phyloP scores from a whole-genome alignment of 768 basidiomycete species.

The Thelephora ganbajun region DNA sequence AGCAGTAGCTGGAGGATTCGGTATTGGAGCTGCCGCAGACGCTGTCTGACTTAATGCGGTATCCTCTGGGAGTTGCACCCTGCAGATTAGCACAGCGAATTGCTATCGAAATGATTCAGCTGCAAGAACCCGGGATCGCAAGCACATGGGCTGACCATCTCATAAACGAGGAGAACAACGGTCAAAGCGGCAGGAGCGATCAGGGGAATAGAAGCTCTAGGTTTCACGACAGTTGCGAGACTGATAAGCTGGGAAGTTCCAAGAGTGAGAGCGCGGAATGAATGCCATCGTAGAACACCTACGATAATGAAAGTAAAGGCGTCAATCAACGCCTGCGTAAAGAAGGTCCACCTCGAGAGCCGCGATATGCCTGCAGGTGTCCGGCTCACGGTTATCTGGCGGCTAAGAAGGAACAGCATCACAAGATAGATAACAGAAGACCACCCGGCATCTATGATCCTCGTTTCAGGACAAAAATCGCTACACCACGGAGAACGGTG shows the following conservation, averaged over 20 bases:
- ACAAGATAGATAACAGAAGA: slow-evolving; percentile 52
- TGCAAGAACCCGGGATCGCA: not conserved
- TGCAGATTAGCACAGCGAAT: slow-evolving; percentile 68
- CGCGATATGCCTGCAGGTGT: slow-evolving; percentile 70
- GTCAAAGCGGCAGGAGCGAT: slow-evolving; percentile 78
- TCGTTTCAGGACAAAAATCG: not conserved
- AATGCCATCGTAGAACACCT: slow-evolving; percentile 6
- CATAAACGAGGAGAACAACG: slow-evolving; percentile 65
- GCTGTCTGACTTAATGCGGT: slow-evolving; percentile 13
- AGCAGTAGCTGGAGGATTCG: slow-evolving; percentile 7
- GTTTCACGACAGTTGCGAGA: slow-evolving; percentile 75
- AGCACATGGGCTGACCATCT: slow-evolving; percentile 46
- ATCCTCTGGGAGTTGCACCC: slow-evolving; percentile 73
- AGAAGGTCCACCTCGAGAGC: slow-evolving; percentile 73
- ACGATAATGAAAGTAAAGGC: slow-evolving; percentile 72
- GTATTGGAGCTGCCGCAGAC: slow-evolving; percentile 10
- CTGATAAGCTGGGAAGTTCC: slow-evolving; percentile 47
- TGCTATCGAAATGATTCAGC: slow-evolving; percentile 34
- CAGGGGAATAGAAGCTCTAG: slow-evolving; percentile 65
- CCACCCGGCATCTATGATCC: slow-evolving; percentile 21
- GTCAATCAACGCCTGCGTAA: slow-evolving; percentile 68
- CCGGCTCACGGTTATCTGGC: slow-evolving; percentile 62
- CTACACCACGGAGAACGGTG: not conserved
- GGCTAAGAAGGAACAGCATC: slow-evolving; percentile 52
- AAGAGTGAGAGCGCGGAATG: not conserved